Conservation (phyloP, 228 moss, liverwort and hornwort genomes). For the Sphagnum fallax region DNA sequence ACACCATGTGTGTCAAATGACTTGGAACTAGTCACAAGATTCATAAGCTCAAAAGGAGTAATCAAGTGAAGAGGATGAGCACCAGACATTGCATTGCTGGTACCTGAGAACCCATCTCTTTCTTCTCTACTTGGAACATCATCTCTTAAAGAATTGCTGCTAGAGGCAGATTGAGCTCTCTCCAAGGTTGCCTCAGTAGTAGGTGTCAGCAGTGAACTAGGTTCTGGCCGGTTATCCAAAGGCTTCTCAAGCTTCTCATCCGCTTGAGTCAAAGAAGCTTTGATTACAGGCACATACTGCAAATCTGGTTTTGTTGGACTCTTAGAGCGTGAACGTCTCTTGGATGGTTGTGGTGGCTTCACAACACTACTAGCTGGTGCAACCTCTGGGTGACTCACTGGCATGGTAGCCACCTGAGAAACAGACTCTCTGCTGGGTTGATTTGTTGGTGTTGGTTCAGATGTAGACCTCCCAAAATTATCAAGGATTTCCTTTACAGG, state of each 20-base stretch:
- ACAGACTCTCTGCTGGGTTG: slow-evolving; percentile 19
- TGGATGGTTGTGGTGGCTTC: slow-evolving; percentile 41
- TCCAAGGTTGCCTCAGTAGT: slow-evolving; percentile 12
- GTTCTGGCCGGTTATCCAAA: slow-evolving; percentile 18
- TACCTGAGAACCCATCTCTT: slow-evolving; percentile 30
- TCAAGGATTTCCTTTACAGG: slow-evolving; percentile 27
- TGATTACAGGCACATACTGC: slow-evolving; percentile 26
- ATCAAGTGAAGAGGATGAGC: slow-evolving; percentile 58
- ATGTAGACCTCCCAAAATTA: slow-evolving; percentile 13
- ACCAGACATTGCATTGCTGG: slow-evolving; percentile 33
- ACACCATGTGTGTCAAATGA: slow-evolving; percentile 52
- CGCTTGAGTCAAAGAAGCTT: slow-evolving; percentile 22
- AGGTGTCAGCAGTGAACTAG: too few relatives aligned
- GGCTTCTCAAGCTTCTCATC: slow-evolving; percentile 30
- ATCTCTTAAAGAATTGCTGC: slow-evolving; percentile 25
- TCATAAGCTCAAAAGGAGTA: slow-evolving; percentile 91
- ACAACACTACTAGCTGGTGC: slow-evolving; percentile 26
- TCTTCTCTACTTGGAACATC: slow-evolving; percentile 35
- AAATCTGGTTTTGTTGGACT: slow-evolving; percentile 68
- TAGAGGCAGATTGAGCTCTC: slow-evolving; percentile 13
- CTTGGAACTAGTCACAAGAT: slow-evolving; percentile 55
- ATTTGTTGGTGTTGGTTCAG: slow-evolving; percentile 15
- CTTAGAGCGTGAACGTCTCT: slow-evolving; percentile 56
- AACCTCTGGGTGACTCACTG: slow-evolving; percentile 7
- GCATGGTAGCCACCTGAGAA: slow-evolving; percentile 17